Evolutionary conservation across 805 yeast genomes (phyloP).

Genomic region (Kurtzmaniella cleridarum): DNA sequence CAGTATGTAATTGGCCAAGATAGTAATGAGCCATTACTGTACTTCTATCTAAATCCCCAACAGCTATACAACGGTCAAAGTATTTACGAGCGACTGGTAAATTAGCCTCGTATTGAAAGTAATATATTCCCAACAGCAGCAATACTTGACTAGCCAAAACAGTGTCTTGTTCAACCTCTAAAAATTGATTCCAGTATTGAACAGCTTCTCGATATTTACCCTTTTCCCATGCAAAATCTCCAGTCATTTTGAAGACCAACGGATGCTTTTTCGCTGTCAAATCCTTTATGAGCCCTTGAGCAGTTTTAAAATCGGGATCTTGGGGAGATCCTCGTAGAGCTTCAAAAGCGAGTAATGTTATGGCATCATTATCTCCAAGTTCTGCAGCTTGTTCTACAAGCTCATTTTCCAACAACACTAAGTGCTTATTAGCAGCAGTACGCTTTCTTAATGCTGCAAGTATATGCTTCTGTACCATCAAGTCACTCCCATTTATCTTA

Average conservation of each 20-base stretch:
- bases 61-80: constrained; percentile 55
- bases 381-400: constrained; percentile 83
- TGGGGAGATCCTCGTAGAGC: constrained; percentile 25
- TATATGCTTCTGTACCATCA: constrained; percentile 64
- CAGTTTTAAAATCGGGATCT: constrained; percentile 57
- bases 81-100: constrained; percentile 47
- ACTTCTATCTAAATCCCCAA: constrained; percentile 61
- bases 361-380: constrained; percentile 75
- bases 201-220: constrained; percentile 50
- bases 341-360: constrained; percentile 65
- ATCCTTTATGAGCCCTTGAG: constrained; percentile 52
- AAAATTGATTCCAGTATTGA: constrained; percentile 52
- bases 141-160: constrained; percentile 67
- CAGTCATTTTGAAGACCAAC: constrained; percentile 69
- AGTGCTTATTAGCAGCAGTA: constrained; percentile 51
- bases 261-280: constrained; percentile 63
- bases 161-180: constrained; percentile 53
- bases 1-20: constrained; percentile 64
- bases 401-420: constrained; percentile 61
- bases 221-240: constrained; percentile 60
- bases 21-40: constrained; percentile 66
- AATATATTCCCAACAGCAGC: constrained; percentile 57
- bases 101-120: constrained; percentile 37
- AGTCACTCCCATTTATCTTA: constrained; percentile 48
- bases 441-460: constrained; percentile 55